Evolutionary conservation across 2,329 filamentous ascomycete genomes (phyloP).

Genomic region (Claviceps fusiformis): DNA sequence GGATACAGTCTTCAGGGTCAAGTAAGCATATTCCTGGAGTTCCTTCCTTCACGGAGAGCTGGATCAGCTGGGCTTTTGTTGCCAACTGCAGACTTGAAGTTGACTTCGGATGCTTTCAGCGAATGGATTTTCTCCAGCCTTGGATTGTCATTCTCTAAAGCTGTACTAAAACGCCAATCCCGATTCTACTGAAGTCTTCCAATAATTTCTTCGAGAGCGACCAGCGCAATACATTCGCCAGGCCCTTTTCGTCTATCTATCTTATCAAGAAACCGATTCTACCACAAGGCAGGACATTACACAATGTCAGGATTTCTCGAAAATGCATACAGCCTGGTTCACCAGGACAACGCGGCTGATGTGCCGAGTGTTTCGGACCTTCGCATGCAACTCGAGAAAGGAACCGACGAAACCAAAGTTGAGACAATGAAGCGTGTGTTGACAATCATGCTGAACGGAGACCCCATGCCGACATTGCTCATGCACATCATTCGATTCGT

Average conservation of each 20-base stretch:
- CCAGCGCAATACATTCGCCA: not conserved
- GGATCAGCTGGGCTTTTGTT: slow-evolving; percentile 14
- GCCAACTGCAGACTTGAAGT: slow-evolving; percentile 14
- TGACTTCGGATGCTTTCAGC: slow-evolving; percentile 7
- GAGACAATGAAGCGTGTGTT: slow-evolving; percentile 95
- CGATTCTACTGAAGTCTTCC: not conserved
- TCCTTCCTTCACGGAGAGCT: slow-evolving; percentile 8
- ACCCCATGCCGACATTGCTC: slow-evolving; percentile 84
- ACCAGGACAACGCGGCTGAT: slow-evolving; percentile 93
- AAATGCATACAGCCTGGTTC: slow-evolving; percentile 89
- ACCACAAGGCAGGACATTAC: slow-evolving; percentile 15
- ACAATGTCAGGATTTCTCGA: slow-evolving; percentile 92
- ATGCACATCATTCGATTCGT: slow-evolving; percentile 99
- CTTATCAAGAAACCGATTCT: not conserved
- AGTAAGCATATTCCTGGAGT: slow-evolving; percentile 7
- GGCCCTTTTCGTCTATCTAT: not conserved
- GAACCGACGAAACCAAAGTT: slow-evolving; percentile 81
- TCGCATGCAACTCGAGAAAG: slow-evolving; percentile 86
- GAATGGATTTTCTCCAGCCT: not conserved
- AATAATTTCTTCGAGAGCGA: not conserved
- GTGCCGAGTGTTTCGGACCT: slow-evolving; percentile 82
- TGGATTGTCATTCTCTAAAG: not conserved
- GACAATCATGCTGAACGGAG: slow-evolving; percentile 95
- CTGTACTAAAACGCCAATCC: not conserved
- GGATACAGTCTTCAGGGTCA: not conserved